A percentile compares a stretch with the other conserved stretches of the same genome.
Conservation (phyloP, 192 early-diverging fungal genomes). For the Backusella psychrophila region DNA sequence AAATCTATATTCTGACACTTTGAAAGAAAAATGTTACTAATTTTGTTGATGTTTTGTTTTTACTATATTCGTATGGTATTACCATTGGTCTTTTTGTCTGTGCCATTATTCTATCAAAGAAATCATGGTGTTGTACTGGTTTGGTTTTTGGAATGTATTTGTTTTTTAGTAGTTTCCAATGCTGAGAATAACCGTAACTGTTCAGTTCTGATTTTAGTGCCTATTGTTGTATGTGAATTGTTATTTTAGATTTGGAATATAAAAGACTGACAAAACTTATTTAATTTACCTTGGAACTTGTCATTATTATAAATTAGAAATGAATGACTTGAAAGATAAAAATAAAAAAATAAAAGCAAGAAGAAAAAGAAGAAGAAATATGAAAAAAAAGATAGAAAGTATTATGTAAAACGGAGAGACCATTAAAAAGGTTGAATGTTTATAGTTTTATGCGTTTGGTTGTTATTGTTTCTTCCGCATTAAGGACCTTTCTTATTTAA, state of each 20-base stretch:
- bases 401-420: neutral
- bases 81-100: constrained; percentile 6
- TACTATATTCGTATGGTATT: neutral
- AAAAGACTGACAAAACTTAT: neutral
- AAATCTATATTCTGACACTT: constrained; percentile 27
- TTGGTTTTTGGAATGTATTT: constrained; percentile 2
- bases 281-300: neutral
- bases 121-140: neutral
- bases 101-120: constrained; percentile 7
- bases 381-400: neutral
- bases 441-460: constrained; percentile 1
- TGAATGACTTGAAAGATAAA: neutral
- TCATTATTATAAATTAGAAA: neutral
- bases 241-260: neutral
- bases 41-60: neutral
- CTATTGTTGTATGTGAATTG: neutral
- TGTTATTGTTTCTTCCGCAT: constrained; percentile 5
- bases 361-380: neutral
- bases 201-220: constrained; percentile 19
- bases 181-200: constrained; percentile 20
- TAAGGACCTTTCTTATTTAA: neutral
- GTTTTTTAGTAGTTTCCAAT: constrained; percentile 29
- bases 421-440: neutral
- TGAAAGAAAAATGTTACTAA: neutral
- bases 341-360: neutral